Base-by-base conservation (phyloP, 2,329 filamentous ascomycete genomes). In the Trichoderma lentiforme region DNA sequence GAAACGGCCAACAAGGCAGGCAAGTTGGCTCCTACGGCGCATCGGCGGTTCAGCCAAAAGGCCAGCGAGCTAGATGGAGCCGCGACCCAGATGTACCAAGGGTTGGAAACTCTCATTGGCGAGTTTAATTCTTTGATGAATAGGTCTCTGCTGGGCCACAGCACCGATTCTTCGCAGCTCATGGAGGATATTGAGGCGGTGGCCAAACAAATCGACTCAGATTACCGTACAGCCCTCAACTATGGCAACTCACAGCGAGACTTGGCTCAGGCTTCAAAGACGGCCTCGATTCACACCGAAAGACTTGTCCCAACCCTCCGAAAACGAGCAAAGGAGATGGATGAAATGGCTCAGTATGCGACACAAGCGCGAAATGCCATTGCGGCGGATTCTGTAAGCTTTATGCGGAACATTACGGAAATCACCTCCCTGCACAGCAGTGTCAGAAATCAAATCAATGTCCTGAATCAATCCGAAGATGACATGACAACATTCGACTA, bases 151-250 rank as follows among this genome's bases (percentile, higher is more conserved):
- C 79, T 90, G 61, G 83, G 85, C 21, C 90, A 89, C 72, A 84
- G 84, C 56, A 86, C 89, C 63, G 92, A 95, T 74, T 87, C 92
- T 6, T 81, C 84, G 26, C 90, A 92, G 73, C 84, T 97, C 7
- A 85, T 96, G 64, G 88, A 94, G 73, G 96, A 98, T 79, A 94
- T 98, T 57, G 91, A 95, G 78, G 92, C 93, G 0, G 86, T 98
- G 70, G 91, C 91, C 66, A 94, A 90, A 77, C 98, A 98, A 82
- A 92, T 99, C 64, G 90, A 91, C 62, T 93, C 91, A 6, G 96
- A 98, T 81, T 93, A 94, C 78, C 91, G 94, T 75, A 91, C 93
- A 75, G 89, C 94, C 12, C 84, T 94, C 58, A 86, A 88, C 6
- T 91, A 94, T 74, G 84, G 89, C 1, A 89, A 89, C 74, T 90